Evolutionary conservation across 108 stramenopile genomes (phyloP).

Genomic region (Discostella stelligeroides): DNA sequence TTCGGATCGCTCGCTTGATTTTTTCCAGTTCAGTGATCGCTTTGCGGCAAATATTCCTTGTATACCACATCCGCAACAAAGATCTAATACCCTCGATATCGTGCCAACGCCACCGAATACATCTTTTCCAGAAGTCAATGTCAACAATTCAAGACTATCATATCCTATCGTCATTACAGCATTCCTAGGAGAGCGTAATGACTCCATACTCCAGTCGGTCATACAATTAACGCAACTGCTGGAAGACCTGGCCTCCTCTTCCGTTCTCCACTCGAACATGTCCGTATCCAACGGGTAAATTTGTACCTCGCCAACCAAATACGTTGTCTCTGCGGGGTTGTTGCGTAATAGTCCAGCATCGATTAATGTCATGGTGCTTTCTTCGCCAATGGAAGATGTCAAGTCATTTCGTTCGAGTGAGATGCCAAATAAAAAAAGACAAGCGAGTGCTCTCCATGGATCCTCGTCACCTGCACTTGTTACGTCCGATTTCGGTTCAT

Average conservation of each 20-base stretch:
- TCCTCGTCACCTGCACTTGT: background rate
- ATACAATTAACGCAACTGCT: conserved; percentile 9
- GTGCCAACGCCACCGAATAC: background rate
- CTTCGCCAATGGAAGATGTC: conserved; percentile 12
- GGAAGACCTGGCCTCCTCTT: background rate
- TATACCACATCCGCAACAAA: conserved; percentile 48
- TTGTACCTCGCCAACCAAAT: conserved; percentile 32
- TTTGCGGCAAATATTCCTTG: conserved; percentile 41
- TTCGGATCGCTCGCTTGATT: conserved; percentile 1
- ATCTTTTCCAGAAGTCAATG: conserved; percentile 25
- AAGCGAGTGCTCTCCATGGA: too few species aligned
- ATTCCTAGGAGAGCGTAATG: conserved; percentile 26
- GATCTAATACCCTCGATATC: conserved; percentile 22
- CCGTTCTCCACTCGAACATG: background rate
- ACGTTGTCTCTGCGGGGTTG: background rate
- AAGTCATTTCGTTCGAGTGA: background rate
- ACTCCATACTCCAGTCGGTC: conserved; percentile 45
- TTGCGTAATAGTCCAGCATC: conserved; percentile 8
- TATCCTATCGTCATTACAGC: conserved; percentile 48
- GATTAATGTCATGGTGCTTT: conserved; percentile 13
- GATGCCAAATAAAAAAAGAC: conserved; percentile 12
- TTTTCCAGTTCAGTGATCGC: conserved; percentile 8
- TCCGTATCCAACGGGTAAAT: conserved; percentile 25
- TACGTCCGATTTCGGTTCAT: conserved; percentile 1
- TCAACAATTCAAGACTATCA: conserved; percentile 42